phyloP scores from a whole-genome alignment of 2,329 filamentous ascomycete genomes.

The Leptosphaerulina australis region DNA sequence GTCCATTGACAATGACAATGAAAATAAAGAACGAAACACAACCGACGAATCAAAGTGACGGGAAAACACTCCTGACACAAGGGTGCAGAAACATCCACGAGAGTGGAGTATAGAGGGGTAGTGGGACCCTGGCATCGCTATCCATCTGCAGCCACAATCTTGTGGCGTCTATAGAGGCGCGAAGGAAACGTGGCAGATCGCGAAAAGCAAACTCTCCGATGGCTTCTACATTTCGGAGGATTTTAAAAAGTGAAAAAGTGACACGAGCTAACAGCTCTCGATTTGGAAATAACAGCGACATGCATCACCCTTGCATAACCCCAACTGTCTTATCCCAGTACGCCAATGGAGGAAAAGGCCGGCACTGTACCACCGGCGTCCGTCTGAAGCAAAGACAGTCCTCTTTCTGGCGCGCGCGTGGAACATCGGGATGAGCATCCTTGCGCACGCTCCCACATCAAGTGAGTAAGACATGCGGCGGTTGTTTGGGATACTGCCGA shows the following conservation, averaged over 20 bases:
- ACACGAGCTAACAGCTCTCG: slow-evolving; percentile 12
- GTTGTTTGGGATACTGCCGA: neutral
- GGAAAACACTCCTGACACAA: neutral
- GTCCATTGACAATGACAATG: neutral
- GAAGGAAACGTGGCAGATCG: slow-evolving; percentile 3
- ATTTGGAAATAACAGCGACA: slow-evolving; percentile 19
- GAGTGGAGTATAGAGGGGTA: no score
- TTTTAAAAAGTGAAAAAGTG: slow-evolving; percentile 15
- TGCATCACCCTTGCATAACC: slow-evolving; percentile 7
- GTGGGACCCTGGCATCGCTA: no score
- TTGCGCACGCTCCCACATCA: neutral
- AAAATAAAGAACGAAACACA: neutral
- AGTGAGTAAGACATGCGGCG: neutral
- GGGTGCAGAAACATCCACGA: no score
- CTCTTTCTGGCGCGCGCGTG: slow-evolving; percentile 12
- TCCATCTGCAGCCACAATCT: no score
- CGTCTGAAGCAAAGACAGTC: neutral
- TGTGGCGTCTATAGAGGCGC: neutral
- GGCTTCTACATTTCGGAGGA: neutral
- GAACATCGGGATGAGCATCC: slow-evolving; percentile 1
- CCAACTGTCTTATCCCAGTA: no score
- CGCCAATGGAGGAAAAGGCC: neutral
- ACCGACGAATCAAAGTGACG: neutral
- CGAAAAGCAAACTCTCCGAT: slow-evolving; percentile 12
- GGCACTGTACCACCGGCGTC: neutral